phyloP scores from a whole-genome alignment of 345 rosid species.

The Hibiscus syriacus region DNA sequence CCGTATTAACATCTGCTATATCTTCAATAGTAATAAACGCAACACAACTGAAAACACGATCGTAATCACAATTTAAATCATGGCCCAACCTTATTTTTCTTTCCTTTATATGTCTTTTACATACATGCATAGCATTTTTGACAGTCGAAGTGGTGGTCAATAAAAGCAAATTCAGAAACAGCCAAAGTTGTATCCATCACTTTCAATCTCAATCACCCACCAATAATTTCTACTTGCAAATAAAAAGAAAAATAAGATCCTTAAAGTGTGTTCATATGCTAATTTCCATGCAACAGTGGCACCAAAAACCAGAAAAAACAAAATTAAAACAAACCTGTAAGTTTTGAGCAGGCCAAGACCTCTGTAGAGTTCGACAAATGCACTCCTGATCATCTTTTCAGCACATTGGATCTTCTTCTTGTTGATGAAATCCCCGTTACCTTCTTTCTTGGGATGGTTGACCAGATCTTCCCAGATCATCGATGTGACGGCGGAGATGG shows the following conservation, averaged over 20 bases:
- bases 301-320: background rate
- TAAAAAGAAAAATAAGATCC: background rate
- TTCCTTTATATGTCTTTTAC: background rate
- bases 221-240: background rate
- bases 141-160: constrained; percentile 5
- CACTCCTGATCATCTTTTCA: constrained; percentile 77
- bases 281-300: background rate
- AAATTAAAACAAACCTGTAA: constrained; percentile 44
- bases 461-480: constrained; percentile 88
- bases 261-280: background rate
- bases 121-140: background rate
- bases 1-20: too few relatives aligned
- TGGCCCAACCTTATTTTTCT: background rate
- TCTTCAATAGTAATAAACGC: too few relatives aligned
- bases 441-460: constrained; percentile 57
- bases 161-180: background rate
- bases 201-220: background rate
- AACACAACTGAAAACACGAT: too few relatives aligned
- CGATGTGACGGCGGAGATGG: constrained; percentile 60
- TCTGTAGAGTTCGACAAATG: constrained; percentile 78
- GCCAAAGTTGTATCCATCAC: background rate
- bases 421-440: constrained; percentile 46
- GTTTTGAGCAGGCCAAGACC: constrained; percentile 76
- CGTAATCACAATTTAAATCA: too few relatives aligned
- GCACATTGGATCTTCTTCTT: constrained; percentile 79